phyloP scores from a whole-genome alignment of 2,329 filamentous ascomycete species.

The Colletotrichum acutatum region DNA sequence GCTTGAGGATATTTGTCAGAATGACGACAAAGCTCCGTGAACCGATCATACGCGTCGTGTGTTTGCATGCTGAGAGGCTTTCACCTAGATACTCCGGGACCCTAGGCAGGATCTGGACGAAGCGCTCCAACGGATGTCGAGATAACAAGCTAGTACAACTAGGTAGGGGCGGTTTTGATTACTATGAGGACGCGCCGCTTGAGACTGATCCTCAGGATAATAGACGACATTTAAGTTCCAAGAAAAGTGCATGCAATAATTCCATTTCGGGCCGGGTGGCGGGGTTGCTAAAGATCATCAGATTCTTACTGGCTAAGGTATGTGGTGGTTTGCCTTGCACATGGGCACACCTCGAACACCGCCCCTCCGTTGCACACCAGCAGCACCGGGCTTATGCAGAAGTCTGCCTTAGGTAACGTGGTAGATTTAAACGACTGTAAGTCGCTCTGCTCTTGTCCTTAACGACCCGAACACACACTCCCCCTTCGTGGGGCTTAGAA shows the following conservation, averaged over 20 bases:
- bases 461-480: not conserved
- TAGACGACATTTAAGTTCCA: not conserved
- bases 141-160: no score
- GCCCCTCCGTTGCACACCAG: not conserved
- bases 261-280: not conserved
- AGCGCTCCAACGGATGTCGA: not conserved
- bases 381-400: not conserved
- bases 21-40: not conserved
- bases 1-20: not conserved
- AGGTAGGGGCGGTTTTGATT: no score
- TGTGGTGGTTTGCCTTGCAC: not conserved
- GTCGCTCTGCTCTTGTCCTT: rapidly evolving
- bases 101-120: not conserved
- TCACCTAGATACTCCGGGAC: not conserved
- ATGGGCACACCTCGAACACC: not conserved
- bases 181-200: not conserved
- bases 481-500: no score
- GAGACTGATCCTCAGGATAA: not conserved
- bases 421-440: not conserved
- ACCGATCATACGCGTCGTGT: not conserved
- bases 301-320: not conserved
- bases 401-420: not conserved
- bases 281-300: not conserved
- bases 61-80: not conserved
- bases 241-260: not conserved